A percentile compares a stretch with the other conserved stretches of the same genome.
These are phyloP conservation scores for Hypoxylon sp. DNA, from an alignment of 2,329 filamentous ascomycete genomes.

Conservation along the genomic window DNA sequence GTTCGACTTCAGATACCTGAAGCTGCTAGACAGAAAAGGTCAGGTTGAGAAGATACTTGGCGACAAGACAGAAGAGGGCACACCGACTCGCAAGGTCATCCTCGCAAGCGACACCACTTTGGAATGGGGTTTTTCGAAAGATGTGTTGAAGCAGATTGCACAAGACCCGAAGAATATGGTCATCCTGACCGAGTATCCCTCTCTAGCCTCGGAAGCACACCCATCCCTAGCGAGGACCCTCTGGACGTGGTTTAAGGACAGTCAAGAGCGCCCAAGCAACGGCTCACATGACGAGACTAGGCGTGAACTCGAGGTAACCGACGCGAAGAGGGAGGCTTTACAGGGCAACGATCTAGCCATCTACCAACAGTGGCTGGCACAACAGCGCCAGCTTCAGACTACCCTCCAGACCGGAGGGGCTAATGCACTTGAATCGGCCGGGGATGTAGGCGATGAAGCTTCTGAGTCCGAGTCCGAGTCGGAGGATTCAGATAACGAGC, in stretches of 20 bases:
- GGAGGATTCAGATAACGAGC: slow-evolving; percentile 88
- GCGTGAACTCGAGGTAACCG: slow-evolving; percentile 69
- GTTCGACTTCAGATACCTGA: slow-evolving; percentile 90
- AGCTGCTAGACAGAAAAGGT: slow-evolving; percentile 82
- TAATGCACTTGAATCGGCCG: slow-evolving; percentile 75
- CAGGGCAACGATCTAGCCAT: slow-evolving; percentile 80
- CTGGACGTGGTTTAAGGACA: slow-evolving; percentile 83
- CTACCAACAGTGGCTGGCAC: slow-evolving; percentile 94
- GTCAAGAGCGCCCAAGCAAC: slow-evolving; percentile 59
- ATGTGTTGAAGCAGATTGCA: slow-evolving; percentile 80
- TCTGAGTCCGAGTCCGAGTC: slow-evolving; percentile 88
- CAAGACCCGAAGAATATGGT: slow-evolving; percentile 84
- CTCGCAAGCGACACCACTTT: slow-evolving; percentile 90
- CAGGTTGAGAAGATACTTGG: slow-evolving; percentile 79
- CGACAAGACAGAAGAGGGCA: slow-evolving; percentile 57
- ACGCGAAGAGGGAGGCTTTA: slow-evolving; percentile 73
- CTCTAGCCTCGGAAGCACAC: slow-evolving; percentile 56
- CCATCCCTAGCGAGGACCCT: slow-evolving; percentile 78
- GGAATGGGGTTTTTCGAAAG: slow-evolving; percentile 94
- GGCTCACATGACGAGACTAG: slow-evolving; percentile 66
- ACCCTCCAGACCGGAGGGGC: slow-evolving; percentile 79
- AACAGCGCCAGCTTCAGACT: slow-evolving; percentile 86
- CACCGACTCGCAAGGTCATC: slow-evolving; percentile 76
- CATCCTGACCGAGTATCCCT: slow-evolving; percentile 83
- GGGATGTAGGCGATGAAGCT: slow-evolving; percentile 83